Base-by-base conservation (phyloP, 306 rosid genomes). In the Fagus crenata region DNA sequence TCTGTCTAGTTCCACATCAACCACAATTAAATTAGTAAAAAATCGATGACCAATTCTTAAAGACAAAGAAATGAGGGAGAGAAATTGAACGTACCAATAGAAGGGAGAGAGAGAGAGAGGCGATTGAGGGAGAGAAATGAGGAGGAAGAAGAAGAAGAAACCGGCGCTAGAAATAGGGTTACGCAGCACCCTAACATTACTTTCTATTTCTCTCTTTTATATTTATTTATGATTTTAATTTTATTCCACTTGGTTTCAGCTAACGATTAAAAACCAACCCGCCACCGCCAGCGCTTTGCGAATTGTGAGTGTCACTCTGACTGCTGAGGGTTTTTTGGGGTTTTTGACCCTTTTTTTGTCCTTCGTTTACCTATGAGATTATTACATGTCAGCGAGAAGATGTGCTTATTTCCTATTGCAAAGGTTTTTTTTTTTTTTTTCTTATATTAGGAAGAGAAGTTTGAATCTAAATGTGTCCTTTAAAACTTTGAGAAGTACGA, bases 1-100 rank as follows among this genome's bases (percentile, higher is more conserved):
- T 84, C 96, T 94, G 96, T 80, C 90, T 88, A 91, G 90, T 89
- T 88, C 64, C 77, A 84, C 82, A 84, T 77, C n/a, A 61, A 49
- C 60, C 76, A 70, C 51, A 53, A 72, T 87, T 17, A 84, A 86
- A 82, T 67, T 70, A 64, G 53, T 51, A 77, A 56, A 40, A 75
- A 40, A 5, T 58, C 22, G 15, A 54, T 1, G 7, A 3, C 2
- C 56, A 73, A 67, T 18, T 28, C 1, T 15, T 51, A 40, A 67
- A 51, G 22, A 22, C 13, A 61, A 43, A 60, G 54, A 55, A 22
- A 22, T 22, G 18, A 22, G 61, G 56, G 73, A 39, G 63, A 72
- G 74, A 2, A 61, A 54, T 46, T 49, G 75, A 53, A 68, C 83
- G 84, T 68, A 93, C 98, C 91, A 49, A 82, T 61, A 36, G 81